phyloP scores from a whole-genome alignment of 352 stramenopile genomes.

The Phytophthora citrophthora region DNA sequence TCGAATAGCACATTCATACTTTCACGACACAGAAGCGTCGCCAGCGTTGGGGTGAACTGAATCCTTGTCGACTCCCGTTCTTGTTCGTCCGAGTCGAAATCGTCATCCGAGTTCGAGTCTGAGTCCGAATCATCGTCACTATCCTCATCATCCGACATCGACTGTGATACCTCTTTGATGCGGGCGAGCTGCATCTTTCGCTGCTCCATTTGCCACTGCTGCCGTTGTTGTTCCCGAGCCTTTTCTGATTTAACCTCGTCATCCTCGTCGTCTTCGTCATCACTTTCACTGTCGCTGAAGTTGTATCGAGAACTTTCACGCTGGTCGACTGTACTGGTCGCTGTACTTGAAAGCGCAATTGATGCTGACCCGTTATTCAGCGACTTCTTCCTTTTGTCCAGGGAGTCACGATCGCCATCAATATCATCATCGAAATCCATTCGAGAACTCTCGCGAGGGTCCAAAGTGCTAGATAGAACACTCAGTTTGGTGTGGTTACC shows the following conservation, averaged over 20 bases:
- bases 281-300: slow-evolving; percentile 41
- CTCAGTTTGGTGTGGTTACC: slow-evolving; percentile 39
- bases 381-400: slow-evolving; percentile 27
- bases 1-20: slow-evolving; percentile 68
- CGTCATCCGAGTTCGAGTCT: slow-evolving; percentile 22
- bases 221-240: slow-evolving; percentile 30
- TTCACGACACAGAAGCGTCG: slow-evolving; percentile 49
- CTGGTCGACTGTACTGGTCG: slow-evolving; percentile 30
- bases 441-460: slow-evolving; percentile 45
- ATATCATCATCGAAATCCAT: slow-evolving; percentile 45
- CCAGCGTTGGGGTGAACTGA: slow-evolving; percentile 49
- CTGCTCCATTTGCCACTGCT: slow-evolving; percentile 47
- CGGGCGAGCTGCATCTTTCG: slow-evolving; percentile 39
- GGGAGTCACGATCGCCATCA: slow-evolving; percentile 7
- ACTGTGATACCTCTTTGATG: slow-evolving; percentile 36
- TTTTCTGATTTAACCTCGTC: slow-evolving; percentile 35
- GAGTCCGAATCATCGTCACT: slow-evolving; percentile 35
- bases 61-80: slow-evolving; percentile 49
- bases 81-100: slow-evolving; percentile 39
- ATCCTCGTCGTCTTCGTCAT: slow-evolving; percentile 27
- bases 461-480: slow-evolving; percentile 31
- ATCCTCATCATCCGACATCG: slow-evolving; percentile 32
- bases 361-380: slow-evolving; percentile 20
- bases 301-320: slow-evolving; percentile 30
- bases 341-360: slow-evolving; percentile 25